Evolutionary conservation across 305 asterid genomes (phyloP).

Genomic region (Fraxinus sp.): DNA sequence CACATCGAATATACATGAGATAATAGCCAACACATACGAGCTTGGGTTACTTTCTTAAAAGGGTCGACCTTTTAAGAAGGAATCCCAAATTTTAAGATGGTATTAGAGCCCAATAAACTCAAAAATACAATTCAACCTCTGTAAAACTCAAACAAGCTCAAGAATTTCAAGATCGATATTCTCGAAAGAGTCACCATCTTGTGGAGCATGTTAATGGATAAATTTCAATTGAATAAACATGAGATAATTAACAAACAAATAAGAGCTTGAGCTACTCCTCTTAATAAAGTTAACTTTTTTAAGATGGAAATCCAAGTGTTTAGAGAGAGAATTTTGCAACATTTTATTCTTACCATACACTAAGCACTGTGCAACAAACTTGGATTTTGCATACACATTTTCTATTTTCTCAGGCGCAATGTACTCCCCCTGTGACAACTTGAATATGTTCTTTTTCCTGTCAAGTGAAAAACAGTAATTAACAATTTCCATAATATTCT

Average conservation of each 20-base stretch:
- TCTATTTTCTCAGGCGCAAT: constrained; percentile 86
- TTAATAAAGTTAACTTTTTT: not conserved
- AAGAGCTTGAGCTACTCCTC: not conserved
- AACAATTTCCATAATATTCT: not conserved
- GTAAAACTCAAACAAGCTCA: not conserved
- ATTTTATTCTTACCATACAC: constrained; percentile 51
- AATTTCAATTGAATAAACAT: not conserved
- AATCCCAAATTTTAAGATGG: not conserved
- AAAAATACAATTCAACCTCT: not conserved
- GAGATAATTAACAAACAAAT: not conserved
- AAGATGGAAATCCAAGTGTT: not conserved
- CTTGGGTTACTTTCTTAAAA: not conserved
- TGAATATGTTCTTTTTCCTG: constrained; percentile 85
- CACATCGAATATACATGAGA: not conserved
- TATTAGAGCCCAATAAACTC: not conserved
- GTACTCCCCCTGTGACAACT: constrained; percentile 82
- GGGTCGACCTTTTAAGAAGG: not conserved
- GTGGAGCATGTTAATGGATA: not conserved
- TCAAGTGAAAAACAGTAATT: constrained; percentile 2
- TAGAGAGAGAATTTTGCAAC: not conserved
- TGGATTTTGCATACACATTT: constrained; percentile 65
- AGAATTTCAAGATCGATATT: not conserved
- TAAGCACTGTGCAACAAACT: constrained; percentile 67
- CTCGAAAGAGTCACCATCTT: not conserved
- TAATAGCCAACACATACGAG: not conserved